These are phyloP conservation scores for Cladosporium sp. DNA, from an alignment of 2,329 filamentous ascomycete species.

Conservation along the genomic window DNA sequence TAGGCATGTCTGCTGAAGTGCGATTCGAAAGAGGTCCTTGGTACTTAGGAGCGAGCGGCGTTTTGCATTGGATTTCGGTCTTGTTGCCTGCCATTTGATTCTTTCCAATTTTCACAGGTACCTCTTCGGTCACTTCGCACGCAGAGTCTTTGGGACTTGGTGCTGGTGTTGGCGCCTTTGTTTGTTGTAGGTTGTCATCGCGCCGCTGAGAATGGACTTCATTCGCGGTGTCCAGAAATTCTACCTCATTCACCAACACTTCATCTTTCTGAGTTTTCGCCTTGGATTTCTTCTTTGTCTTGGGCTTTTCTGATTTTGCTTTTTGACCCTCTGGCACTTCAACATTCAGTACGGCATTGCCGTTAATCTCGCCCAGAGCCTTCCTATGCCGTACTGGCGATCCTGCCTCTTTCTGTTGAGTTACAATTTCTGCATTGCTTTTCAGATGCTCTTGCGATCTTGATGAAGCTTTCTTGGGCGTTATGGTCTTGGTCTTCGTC, in stretches of 20 bases:
- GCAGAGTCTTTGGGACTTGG: no score
- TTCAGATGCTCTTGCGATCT: neutral
- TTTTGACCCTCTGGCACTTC: conserved; percentile 11
- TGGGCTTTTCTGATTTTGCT: conserved; percentile 11
- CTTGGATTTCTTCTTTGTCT: neutral
- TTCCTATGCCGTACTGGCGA: conserved; percentile 14
- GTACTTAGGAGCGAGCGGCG: neutral
- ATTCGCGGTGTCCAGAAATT: no score
- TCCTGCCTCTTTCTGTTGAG: conserved; percentile 1
- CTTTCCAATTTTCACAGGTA: no score
- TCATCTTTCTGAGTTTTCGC: neutral
- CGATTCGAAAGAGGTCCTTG: no score
- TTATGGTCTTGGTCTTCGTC: conserved; percentile 8
- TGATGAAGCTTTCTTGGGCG: neutral
- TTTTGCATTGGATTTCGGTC: conserved; percentile 6
- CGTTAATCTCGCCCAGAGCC: conserved; percentile 20
- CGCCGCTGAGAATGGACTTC: no score
- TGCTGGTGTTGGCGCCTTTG: no score
- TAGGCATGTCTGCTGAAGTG: no score
- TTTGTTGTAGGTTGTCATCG: no score
- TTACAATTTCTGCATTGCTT: neutral
- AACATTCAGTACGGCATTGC: conserved; percentile 20
- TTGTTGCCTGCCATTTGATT: no score
- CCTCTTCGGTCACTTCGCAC: no score
- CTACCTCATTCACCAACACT: no score